phyloP scores from a whole-genome alignment of 1,139 yeast species.

The Yamadazyma atmosphaerica region DNA sequence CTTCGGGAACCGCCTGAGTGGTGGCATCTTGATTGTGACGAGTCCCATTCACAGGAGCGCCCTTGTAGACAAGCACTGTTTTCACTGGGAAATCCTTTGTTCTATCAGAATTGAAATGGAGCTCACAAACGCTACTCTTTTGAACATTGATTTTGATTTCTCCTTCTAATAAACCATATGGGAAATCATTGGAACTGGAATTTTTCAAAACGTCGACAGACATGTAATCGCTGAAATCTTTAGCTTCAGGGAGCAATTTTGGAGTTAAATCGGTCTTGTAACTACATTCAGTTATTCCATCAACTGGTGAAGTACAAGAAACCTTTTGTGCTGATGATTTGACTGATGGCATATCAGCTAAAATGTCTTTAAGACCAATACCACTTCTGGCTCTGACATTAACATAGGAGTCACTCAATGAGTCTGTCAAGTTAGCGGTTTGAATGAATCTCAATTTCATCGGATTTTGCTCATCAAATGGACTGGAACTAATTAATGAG shows the following conservation, averaged over 20 bases:
- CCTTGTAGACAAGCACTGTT: constrained; percentile 52
- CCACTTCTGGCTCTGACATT: constrained; percentile 56
- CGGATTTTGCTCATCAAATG: constrained; percentile 63
- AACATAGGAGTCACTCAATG: constrained; percentile 35
- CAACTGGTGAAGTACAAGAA: constrained; percentile 32
- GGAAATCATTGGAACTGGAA: constrained; percentile 46
- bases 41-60: constrained; percentile 18
- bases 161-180: constrained; percentile 69
- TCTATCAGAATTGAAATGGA: constrained; percentile 46
- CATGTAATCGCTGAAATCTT: constrained; percentile 43
- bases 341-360: constrained; percentile 65
- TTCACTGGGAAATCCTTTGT: constrained; percentile 54
- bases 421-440: constrained; percentile 43
- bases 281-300: constrained; percentile 54
- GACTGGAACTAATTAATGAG: constrained; percentile 37
- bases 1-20: constrained; percentile 40
- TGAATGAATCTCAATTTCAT: constrained; percentile 71
- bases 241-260: constrained; percentile 43
- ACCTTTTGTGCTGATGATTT: constrained; percentile 34
- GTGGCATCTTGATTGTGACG: constrained; percentile 6
- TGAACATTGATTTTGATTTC: constrained; percentile 58
- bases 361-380: constrained; percentile 33
- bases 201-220: constrained; percentile 50
- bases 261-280: constrained; percentile 55
- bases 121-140: constrained; percentile 62